Evolutionary conservation across 345 rosid species (phyloP).

Genomic region (Passiflora organensis): DNA sequence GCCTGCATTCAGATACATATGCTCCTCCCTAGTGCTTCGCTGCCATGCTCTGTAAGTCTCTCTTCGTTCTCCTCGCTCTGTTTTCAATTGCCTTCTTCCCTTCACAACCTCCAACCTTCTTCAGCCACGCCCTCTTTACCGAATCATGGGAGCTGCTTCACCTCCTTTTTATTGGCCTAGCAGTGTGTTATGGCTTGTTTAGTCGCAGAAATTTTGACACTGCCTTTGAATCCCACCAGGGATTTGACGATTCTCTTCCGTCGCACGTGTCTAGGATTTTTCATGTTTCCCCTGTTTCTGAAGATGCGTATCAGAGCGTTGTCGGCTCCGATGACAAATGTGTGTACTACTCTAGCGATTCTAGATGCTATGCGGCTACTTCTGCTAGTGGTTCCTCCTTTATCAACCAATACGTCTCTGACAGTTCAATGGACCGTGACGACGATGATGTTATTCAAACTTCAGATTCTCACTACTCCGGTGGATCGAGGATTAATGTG

Average conservation of each 20-base stretch:
- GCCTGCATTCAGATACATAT: slow-evolving; percentile 2
- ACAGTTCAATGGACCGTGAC: neutral
- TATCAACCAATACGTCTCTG: no score
- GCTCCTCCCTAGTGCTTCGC: slow-evolving; percentile 14
- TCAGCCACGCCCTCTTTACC: slow-evolving; percentile 41
- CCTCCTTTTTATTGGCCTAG: slow-evolving; percentile 68
- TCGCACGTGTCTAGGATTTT: no score
- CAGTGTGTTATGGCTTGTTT: slow-evolving; percentile 81
- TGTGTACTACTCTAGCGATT: slow-evolving; percentile 8
- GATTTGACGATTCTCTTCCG: slow-evolving; percentile 32
- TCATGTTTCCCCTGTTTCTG: slow-evolving; percentile 56
- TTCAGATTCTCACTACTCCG: slow-evolving; percentile 60
- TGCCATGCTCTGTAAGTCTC: slow-evolving; percentile 47
- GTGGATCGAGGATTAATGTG: slow-evolving; percentile 49
- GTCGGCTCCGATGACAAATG: slow-evolving; percentile 37
- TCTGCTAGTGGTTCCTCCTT: no score
- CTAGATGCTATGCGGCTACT: no score
- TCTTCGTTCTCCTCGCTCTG: slow-evolving; percentile 47
- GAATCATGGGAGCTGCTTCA: slow-evolving; percentile 76
- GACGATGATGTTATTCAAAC: slow-evolving; percentile 36
- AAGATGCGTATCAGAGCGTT: slow-evolving; percentile 42
- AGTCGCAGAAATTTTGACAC: slow-evolving; percentile 49
- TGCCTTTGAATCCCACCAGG: slow-evolving; percentile 17
- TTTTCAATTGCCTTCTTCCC: slow-evolving; percentile 69
- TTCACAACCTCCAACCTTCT: slow-evolving; percentile 67